A percentile compares a stretch with the other conserved stretches of the same genome.
phyloP scores from a whole-genome alignment of 1,284 basidiomycete genomes.

The Pseudozyma tsukubaensis region DNA sequence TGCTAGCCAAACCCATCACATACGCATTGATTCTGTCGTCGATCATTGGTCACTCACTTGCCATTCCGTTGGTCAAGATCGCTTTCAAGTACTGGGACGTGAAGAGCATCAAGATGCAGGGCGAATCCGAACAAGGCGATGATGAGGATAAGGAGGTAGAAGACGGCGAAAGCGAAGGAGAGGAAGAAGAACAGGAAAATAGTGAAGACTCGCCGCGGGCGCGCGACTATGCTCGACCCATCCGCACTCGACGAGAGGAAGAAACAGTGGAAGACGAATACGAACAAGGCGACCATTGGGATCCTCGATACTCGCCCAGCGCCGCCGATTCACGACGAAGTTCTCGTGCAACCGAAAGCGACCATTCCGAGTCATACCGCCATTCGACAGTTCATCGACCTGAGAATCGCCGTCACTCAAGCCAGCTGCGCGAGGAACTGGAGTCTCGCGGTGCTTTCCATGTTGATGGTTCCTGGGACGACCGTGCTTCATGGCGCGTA shows the following conservation, averaged over 20 bases:
- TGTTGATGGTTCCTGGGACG: conserved; percentile 45
- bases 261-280: conserved; percentile 27
- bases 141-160: conserved; percentile 16
- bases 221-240: conserved; percentile 27
- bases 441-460: conserved; percentile 32
- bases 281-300: conserved; percentile 38
- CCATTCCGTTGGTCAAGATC: conserved; percentile 57
- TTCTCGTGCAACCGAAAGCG: conserved; percentile 20
- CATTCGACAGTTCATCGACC: conserved; percentile 41
- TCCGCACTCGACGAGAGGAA: conserved; percentile 24
- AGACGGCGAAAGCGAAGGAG: conserved; percentile 6
- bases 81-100: conserved; percentile 46
- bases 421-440: conserved; percentile 5
- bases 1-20: conserved; percentile 56
- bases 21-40: conserved; percentile 56
- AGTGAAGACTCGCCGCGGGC: background rate
- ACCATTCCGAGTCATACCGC: conserved; percentile 29
- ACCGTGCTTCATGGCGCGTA: conserved; percentile 47
- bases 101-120: conserved; percentile 49
- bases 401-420: conserved; percentile 19
- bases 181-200: background rate
- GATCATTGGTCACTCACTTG: conserved; percentile 55
- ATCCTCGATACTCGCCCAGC: conserved; percentile 17
- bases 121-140: conserved; percentile 27
- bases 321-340: conserved; percentile 27